A percentile compares a stretch with the other conserved stretches of the same genome.
These are phyloP conservation scores for Diaporthe ilicicola DNA, from an alignment of 2,329 filamentous ascomycete species.

Conservation along the genomic window DNA sequence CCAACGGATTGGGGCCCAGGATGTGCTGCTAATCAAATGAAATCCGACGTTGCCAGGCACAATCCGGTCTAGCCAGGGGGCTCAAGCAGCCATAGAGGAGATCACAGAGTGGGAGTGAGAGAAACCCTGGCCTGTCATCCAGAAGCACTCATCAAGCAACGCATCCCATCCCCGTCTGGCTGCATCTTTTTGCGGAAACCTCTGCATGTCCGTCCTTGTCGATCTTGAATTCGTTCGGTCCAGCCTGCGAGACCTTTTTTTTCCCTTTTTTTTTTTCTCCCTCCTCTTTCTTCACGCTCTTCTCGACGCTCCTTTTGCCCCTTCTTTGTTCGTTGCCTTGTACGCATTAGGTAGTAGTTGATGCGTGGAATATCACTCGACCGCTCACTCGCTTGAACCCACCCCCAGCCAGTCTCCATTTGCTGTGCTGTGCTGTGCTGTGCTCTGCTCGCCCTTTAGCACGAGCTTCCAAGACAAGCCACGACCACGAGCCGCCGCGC, in stretches of 20 bases:
- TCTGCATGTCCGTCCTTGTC: constrained; percentile 17
- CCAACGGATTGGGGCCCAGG: constrained; percentile 3
- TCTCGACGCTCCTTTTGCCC: constrained; percentile 25
- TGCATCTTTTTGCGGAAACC: constrained; percentile 27
- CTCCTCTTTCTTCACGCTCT: constrained; percentile 22
- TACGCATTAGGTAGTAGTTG: constrained; percentile 29
- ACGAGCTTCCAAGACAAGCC: constrained; percentile 16
- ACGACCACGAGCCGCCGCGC: constrained; percentile 9
- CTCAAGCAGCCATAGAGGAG: constrained; percentile 1
- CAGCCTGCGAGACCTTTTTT: background rate
- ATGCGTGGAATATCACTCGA: constrained; percentile 27
- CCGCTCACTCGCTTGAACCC: constrained; percentile 27
- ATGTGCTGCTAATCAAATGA: constrained; percentile 23
- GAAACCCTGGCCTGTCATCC: constrained; percentile 17
- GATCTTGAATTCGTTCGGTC: constrained; percentile 14
- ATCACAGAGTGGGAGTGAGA: background rate
- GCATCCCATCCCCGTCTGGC: constrained; percentile 19
- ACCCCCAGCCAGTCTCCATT: constrained; percentile 8
- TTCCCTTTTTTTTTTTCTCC: background rate
- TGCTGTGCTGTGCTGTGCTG: background rate
- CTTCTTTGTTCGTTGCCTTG: constrained; percentile 25
- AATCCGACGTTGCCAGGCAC: constrained; percentile 25
- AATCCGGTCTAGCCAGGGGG: constrained; percentile 23
- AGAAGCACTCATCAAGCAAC: constrained; percentile 23
- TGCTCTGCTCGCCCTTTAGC: constrained; percentile 23